Evolutionary conservation across 2,329 filamentous ascomycete genomes (phyloP).

Genomic region (Neurospora crassa): DNA sequence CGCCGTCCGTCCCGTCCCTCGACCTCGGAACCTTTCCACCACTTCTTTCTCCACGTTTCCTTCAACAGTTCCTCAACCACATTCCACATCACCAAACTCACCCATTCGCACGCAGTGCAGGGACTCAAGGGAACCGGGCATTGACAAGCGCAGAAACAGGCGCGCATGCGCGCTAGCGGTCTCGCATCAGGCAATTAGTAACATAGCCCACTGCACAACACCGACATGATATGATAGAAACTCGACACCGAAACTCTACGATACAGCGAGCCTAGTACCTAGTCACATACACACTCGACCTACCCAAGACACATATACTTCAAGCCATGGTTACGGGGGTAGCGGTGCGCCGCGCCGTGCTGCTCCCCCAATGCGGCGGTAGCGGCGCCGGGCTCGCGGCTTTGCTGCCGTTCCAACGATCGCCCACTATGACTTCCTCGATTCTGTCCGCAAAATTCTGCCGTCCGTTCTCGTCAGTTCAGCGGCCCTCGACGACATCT

Average conservation of each 20-base stretch:
- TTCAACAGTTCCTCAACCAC: not conserved
- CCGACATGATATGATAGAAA: slow-evolving; percentile 15
- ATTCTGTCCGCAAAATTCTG: slow-evolving; percentile 1
- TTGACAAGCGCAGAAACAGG: not conserved
- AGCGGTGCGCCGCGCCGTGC: slow-evolving; percentile 34
- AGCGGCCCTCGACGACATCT: slow-evolving; percentile 1
- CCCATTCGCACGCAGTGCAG: not conserved
- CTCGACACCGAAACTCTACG: slow-evolving; percentile 5
- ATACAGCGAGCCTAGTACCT: slow-evolving; percentile 11
- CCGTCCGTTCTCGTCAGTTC: slow-evolving; percentile 10
- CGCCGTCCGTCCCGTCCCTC: not conserved
- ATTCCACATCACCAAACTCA: not conserved
- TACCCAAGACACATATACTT: slow-evolving; percentile 10
- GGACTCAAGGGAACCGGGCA: not conserved
- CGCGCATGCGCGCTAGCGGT: not conserved
- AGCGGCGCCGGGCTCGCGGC: slow-evolving; percentile 4
- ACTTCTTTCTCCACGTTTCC: not conserved
- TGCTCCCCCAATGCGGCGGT: slow-evolving; percentile 35
- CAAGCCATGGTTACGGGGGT: slow-evolving; percentile 38
- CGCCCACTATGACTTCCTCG: slow-evolving; percentile 1
- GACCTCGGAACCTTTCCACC: not conserved
- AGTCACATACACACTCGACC: slow-evolving; percentile 3
- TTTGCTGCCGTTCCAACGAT: slow-evolving; percentile 2
- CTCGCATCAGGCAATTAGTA: not conserved
- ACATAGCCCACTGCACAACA: not conserved